Conservation (phyloP, 139 green algal species). For the Chlorella sp. region DNA sequence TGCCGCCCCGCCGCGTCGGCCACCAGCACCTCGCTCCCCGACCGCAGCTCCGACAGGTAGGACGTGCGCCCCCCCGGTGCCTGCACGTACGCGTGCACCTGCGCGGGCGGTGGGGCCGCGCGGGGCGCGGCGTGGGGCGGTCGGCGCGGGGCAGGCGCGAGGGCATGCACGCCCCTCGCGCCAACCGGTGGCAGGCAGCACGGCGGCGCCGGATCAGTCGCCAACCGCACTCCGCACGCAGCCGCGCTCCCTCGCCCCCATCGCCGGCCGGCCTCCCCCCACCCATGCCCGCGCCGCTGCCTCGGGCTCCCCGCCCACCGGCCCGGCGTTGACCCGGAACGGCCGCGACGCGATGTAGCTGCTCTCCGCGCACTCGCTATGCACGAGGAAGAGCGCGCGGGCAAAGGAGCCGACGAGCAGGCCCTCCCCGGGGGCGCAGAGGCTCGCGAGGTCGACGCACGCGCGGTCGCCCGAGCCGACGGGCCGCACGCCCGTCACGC, state of each 20-base stretch:
- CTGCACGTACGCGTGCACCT: constrained; percentile 83
- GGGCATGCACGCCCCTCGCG: too few species aligned
- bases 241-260: too few species aligned
- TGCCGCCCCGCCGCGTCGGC: constrained; percentile 55
- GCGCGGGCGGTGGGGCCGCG: neutral
- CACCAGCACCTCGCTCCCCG: constrained; percentile 68
- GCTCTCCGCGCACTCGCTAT: constrained; percentile 73
- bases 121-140: too few species aligned
- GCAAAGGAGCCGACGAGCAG: constrained; percentile 91
- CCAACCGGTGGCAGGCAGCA: too few species aligned
- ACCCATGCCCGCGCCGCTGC: neutral
- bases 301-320: constrained; percentile 54
- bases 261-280: neutral
- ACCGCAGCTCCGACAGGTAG: constrained; percentile 85
- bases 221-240: too few species aligned
- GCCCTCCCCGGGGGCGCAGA: constrained; percentile 82
- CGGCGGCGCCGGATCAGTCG: too few species aligned
- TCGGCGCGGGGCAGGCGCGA: too few species aligned
- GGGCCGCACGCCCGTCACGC: constrained; percentile 53
- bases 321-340: constrained; percentile 94
- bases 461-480: constrained; percentile 85
- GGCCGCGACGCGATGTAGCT: constrained; percentile 85
- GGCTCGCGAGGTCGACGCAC: constrained; percentile 65
- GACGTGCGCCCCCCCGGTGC: constrained; percentile 63
- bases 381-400: constrained; percentile 85